phyloP scores from a whole-genome alignment of 2,329 filamentous ascomycete genomes.

The Mollisiaceae sp. region DNA sequence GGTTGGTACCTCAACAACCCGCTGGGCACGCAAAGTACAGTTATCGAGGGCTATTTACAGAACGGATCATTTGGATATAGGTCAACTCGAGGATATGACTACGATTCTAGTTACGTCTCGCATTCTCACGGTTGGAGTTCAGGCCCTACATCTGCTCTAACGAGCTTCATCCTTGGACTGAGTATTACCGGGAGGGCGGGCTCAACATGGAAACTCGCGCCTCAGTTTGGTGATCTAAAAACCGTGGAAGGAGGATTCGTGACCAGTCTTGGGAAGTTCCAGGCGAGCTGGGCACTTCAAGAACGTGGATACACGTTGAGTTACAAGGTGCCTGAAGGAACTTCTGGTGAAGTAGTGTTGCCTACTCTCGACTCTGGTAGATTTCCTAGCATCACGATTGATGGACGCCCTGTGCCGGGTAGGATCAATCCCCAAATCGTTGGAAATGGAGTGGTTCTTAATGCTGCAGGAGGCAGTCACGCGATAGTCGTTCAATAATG shows the following conservation, averaged over 20 bases:
- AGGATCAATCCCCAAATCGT: conserved; percentile 7
- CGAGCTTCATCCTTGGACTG: conserved; percentile 50
- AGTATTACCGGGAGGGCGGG: conserved; percentile 44
- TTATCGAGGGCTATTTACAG: conserved; percentile 62
- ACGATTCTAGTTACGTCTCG: conserved; percentile 49
- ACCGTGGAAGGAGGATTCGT: conserved; percentile 48
- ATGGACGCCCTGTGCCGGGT: conserved; percentile 17
- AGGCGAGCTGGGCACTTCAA: conserved; percentile 48
- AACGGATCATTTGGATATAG: conserved; percentile 64
- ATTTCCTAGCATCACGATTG: conserved; percentile 24
- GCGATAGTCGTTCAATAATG: background rate
- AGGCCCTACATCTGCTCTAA: conserved; percentile 53
- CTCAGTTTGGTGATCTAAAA: conserved; percentile 48
- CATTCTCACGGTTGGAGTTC: conserved; percentile 56
- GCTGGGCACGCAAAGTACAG: conserved; percentile 61
- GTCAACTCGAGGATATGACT: conserved; percentile 54
- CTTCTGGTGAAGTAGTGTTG: conserved; percentile 22
- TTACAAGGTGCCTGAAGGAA: conserved; percentile 25
- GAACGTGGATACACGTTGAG: conserved; percentile 22
- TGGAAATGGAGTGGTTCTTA: conserved; percentile 13
- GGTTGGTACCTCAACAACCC: conserved; percentile 64
- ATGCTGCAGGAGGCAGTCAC: conserved; percentile 24
- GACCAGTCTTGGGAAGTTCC: conserved; percentile 47
- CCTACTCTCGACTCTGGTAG: conserved; percentile 14
- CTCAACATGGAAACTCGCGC: conserved; percentile 46